Evolutionary conservation across 306 rosid genomes (phyloP).

Genomic region (Begonia loranthoides): DNA sequence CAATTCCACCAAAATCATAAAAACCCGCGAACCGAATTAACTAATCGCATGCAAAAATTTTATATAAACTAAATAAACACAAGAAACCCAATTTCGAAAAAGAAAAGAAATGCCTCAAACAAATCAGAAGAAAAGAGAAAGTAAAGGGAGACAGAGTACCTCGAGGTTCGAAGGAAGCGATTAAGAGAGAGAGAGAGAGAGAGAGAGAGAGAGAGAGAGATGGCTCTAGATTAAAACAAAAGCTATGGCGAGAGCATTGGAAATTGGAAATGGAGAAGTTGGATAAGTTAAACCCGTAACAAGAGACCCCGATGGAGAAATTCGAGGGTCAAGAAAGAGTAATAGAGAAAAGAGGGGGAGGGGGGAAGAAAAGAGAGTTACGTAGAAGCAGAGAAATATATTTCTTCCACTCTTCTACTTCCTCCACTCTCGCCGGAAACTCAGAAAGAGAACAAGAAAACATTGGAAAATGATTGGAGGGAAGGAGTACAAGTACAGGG

Average conservation of each 20-base stretch:
- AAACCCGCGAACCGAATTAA: constrained; percentile 15
- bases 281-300: constrained; percentile 7
- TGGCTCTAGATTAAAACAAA: constrained; percentile 1
- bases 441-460: constrained; percentile 21
- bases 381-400: constrained; percentile 83
- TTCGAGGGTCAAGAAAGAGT: background rate
- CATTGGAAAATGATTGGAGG: constrained; percentile 63
- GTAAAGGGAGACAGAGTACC: constrained; percentile 12
- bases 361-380: constrained; percentile 19
- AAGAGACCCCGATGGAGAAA: constrained; percentile 24
- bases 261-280: constrained; percentile 10
- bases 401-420: constrained; percentile 86
- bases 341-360: background rate
- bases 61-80: constrained; percentile 11
- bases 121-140: constrained; percentile 9
- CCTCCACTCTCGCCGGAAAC: constrained; percentile 75
- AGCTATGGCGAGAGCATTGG: constrained; percentile 21
- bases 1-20: constrained; percentile 14
- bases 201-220: too few species aligned
- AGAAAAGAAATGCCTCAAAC: constrained; percentile 7
- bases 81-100: constrained; percentile 6
- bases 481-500: constrained; percentile 23
- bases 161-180: constrained; percentile 9
- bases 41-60: constrained; percentile 9
- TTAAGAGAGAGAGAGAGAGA: background rate